Conservation (phyloP, 2,329 filamentous ascomycete genomes). For the Celoporthe dispersa region DNA sequence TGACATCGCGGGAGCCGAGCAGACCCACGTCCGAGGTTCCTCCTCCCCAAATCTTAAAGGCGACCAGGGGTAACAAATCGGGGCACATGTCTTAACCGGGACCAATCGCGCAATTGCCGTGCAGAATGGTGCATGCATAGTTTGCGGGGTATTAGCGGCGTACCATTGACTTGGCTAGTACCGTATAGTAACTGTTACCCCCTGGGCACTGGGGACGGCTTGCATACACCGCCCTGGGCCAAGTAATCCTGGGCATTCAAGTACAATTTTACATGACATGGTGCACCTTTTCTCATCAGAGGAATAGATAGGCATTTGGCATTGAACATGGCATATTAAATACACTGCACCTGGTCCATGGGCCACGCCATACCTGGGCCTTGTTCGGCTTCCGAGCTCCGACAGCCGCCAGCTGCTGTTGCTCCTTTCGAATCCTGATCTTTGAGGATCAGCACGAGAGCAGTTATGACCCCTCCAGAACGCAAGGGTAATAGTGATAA, state of each 20-base stretch:
- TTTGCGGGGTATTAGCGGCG: neutral
- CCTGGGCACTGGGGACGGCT: neutral
- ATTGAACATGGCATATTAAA: neutral
- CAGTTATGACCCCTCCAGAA: neutral
- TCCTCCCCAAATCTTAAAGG: neutral
- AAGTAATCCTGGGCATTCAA: too few relatives aligned
- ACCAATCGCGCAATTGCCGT: neutral
- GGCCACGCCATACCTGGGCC: neutral
- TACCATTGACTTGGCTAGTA: neutral
- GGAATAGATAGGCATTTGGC: neutral
- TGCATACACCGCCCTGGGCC: neutral
- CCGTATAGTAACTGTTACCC: neutral
- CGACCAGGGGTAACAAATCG: neutral
- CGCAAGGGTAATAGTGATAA: neutral
- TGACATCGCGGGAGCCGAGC: neutral
- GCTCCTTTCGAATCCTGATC: neutral
- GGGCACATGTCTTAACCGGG: too few relatives aligned
- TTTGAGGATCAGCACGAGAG: neutral
- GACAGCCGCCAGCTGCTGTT: neutral
- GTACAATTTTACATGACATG: too few relatives aligned
- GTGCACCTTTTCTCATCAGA: too few relatives aligned
- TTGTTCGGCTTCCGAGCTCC: neutral
- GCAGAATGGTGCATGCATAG: neutral
- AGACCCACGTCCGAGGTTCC: neutral
- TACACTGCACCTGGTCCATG: too few relatives aligned